These are phyloP conservation scores for Atkinsonella hypoxylon DNA, from an alignment of 2,329 filamentous ascomycete species.

Conservation along the genomic window DNA sequence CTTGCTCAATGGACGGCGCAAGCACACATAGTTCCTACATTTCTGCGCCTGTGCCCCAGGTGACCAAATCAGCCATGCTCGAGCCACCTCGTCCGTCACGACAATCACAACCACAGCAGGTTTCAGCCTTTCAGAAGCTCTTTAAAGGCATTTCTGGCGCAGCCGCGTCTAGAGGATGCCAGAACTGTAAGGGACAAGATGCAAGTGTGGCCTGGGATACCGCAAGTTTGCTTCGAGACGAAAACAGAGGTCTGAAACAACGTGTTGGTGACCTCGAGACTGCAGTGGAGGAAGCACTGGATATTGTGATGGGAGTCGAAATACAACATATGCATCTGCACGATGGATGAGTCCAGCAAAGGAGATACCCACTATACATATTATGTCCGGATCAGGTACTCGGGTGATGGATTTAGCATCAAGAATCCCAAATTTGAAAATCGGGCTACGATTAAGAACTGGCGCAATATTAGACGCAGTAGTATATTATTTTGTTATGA, in stretches of 20 bases:
- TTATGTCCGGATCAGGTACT: not conserved
- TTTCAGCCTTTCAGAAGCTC: conserved; percentile 29
- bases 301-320: conserved; percentile 41
- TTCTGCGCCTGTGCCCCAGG: conserved; percentile 6
- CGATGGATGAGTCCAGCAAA: not conserved
- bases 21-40: not conserved
- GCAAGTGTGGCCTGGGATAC: conserved; percentile 53
- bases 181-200: conserved; percentile 46
- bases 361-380: not conserved
- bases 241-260: conserved; percentile 50
- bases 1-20: conserved; percentile 8
- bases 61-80: conserved; percentile 14
- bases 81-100: conserved; percentile 22
- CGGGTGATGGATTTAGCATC: not conserved
- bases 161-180: conserved; percentile 26
- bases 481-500: not conserved
- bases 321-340: not conserved
- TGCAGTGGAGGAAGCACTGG: conserved; percentile 48
- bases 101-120: conserved; percentile 19
- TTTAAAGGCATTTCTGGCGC: conserved; percentile 31
- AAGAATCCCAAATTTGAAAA: not conserved
- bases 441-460: not conserved
- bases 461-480: not conserved
- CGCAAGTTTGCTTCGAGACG: conserved; percentile 46
- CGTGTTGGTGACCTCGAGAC: conserved; percentile 46